Conservation (phyloP, 108 stramenopile species). For the Nitzschia inconspicua region DNA sequence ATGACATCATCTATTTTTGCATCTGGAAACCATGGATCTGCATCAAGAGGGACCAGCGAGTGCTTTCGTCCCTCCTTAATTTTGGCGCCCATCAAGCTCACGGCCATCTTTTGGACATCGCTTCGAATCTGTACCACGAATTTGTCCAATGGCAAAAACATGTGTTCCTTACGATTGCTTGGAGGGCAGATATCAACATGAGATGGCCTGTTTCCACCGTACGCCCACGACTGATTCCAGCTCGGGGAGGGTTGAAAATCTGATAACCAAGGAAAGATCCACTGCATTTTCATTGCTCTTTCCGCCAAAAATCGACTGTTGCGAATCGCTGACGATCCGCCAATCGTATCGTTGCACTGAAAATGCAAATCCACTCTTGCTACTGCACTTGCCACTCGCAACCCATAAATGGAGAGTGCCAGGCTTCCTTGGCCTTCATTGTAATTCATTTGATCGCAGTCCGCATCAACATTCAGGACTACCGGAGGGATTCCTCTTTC, state of each 20-base stretch:
- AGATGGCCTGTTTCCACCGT: constrained; percentile 5
- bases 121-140: constrained; percentile 18
- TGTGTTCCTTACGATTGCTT: neutral
- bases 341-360: constrained; percentile 11
- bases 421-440: constrained; percentile 11
- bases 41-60: constrained; percentile 4
- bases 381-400: constrained; percentile 12
- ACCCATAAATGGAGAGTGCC: constrained; percentile 13
- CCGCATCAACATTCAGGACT: constrained; percentile 2
- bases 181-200: constrained; percentile 3
- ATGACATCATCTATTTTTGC: constrained; percentile 28
- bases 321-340: neutral
- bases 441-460: constrained; percentile 2
- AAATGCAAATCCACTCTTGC: constrained; percentile 25
- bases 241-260: neutral
- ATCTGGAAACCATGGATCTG: constrained; percentile 12
- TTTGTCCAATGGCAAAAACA: constrained; percentile 10
- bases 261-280: constrained; percentile 25
- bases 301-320: neutral
- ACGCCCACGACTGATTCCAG: constrained; percentile 6
- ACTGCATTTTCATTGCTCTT: constrained; percentile 1
- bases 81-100: constrained; percentile 17
- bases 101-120: constrained; percentile 25
- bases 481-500: constrained; percentile 3
- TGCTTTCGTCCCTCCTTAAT: neutral